Percentiles rank a stretch among this genome's conserved stretches.
These are phyloP conservation scores for Geotrichum aggregatum DNA, from an alignment of 1,139 yeast genomes.

Conservation along the genomic window DNA sequence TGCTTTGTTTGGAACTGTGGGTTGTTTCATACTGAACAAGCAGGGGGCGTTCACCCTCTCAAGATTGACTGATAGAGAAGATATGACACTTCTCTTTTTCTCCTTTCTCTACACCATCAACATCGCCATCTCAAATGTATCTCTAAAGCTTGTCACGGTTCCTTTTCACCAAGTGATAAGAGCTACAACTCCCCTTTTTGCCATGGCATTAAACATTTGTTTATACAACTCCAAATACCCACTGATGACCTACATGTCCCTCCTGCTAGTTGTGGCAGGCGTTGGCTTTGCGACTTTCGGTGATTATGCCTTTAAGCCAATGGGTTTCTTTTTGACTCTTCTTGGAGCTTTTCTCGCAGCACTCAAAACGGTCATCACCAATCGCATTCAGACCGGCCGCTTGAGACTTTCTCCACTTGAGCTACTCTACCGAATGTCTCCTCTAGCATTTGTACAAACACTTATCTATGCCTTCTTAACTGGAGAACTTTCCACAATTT, in stretches of 20 bases:
- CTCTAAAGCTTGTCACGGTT: constrained; percentile 31
- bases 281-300: constrained; percentile 30
- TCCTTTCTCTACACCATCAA: constrained; percentile 32
- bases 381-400: constrained; percentile 30
- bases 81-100: constrained; percentile 27
- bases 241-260: constrained; percentile 28
- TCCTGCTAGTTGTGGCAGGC: constrained; percentile 25
- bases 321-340: constrained; percentile 30
- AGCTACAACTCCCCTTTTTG: constrained; percentile 32
- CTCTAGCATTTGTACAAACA: constrained; percentile 30
- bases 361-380: constrained; percentile 31
- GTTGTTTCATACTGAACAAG: constrained; percentile 27
- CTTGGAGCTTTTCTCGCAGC: constrained; percentile 32
- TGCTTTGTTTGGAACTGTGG: constrained; percentile 29
- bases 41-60: constrained; percentile 28
- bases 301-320: constrained; percentile 28
- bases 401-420: constrained; percentile 30
- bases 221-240: constrained; percentile 28
- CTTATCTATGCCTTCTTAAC: constrained; percentile 28
- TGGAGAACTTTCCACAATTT: constrained; percentile 27
- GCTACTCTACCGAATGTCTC: constrained; percentile 31
- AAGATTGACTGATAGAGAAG: constrained; percentile 26
- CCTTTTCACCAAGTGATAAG: constrained; percentile 33
- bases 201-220: constrained; percentile 28
- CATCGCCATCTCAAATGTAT: constrained; percentile 32